Base-by-base conservation (phyloP, 257 asterid species). In the Agastache rugosa region DNA sequence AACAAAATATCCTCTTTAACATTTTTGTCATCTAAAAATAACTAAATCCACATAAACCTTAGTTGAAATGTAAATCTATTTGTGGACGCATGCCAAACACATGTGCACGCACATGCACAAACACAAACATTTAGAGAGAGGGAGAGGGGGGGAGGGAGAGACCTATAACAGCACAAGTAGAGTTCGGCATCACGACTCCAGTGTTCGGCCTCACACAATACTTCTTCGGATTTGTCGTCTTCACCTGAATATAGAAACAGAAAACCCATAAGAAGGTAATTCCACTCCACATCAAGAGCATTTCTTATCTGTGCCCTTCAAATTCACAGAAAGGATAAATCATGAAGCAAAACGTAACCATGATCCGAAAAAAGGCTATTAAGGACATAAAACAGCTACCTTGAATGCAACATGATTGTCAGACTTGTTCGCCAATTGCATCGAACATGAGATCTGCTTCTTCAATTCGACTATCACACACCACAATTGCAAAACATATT, bases 391-490 rank as follows among this genome's bases (percentile, higher is more conserved):
- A 56, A 59, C 9, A 67, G 39, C 42, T 89, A 91, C 97, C 97
- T 91, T 91, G 85, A 89, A 91, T 5, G 97, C 96, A 67, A 89
- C 90, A 80, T 77, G 65, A 66, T 74, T 82, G 45, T 87, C 90
- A 1, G 93, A 72, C 71, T 84, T 91, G 88, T 91, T 91, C 51
- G 84, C 74, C 63, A 91, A 80, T 80, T 83, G 88, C 89, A 91
- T 73, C 68, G 94, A 83, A 79, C 97, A 89, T 58, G 91, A 75
- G 92, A 91, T 91, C 92, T 89, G 97, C 88, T 87, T 89, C 91
- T 85, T 89, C 91, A 89, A 81, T 84, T 89, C 96, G 59, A 91
- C 97, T 83, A 59, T 70, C n/a, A 31, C 70, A 54, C 56, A 61
- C 31, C 56, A 70, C 42, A 81, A 56, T 70, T 50, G 44, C 23